phyloP scores from a whole-genome alignment of 306 rosid genomes.

The Sicyos baderoa region DNA sequence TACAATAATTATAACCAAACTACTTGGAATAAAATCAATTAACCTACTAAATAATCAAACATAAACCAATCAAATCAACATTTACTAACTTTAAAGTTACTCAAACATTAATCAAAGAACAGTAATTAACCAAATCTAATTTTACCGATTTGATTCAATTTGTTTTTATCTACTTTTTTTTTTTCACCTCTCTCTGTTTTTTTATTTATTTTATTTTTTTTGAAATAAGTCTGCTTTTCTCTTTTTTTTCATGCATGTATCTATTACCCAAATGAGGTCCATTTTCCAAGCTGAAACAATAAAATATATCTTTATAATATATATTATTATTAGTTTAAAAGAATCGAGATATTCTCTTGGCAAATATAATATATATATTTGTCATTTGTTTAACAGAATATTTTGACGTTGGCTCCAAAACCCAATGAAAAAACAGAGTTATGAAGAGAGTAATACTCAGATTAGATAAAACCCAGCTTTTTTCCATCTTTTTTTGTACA shows the following conservation, averaged over 20 bases:
- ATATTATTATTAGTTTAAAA: neutral
- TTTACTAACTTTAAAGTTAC: neutral
- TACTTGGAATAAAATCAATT: no score
- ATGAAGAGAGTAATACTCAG: conserved; percentile 20
- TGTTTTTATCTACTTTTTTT: neutral
- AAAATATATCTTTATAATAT: neutral
- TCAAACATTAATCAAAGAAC: neutral
- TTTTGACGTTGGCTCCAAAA: conserved; percentile 2
- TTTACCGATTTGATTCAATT: neutral
- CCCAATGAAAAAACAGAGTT: conserved; percentile 1
- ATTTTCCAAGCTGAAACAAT: neutral
- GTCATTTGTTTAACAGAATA: neutral
- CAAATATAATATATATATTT: neutral
- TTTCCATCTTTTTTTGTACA: neutral
- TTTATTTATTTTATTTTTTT: no score
- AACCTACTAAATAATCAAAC: neutral
- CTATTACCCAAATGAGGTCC: neutral
- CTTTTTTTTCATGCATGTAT: neutral
- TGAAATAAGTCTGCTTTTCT: no score
- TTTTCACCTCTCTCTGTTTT: no score
- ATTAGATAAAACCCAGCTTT: conserved; percentile 13
- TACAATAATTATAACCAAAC: no score
- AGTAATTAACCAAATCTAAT: neutral
- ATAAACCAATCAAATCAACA: neutral
- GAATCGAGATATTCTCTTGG: conserved; percentile 17